Base-by-base conservation (phyloP, 768 basidiomycete species). In the Daedaleopsis sinensis region DNA sequence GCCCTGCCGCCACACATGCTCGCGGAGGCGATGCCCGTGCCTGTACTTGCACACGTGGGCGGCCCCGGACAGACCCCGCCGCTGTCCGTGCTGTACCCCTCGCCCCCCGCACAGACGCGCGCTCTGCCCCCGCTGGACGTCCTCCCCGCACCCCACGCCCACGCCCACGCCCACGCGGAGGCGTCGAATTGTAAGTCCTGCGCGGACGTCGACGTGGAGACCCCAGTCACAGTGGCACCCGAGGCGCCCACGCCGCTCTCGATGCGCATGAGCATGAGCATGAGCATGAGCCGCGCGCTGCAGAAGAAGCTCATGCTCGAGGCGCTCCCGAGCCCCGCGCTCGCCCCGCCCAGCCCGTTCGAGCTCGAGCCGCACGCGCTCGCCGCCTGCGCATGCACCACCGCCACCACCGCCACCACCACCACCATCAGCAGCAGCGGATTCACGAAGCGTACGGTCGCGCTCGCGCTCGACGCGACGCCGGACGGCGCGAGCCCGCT, bases 291-390 rank as follows among this genome's bases (percentile, higher is more conserved):
- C 18, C 59, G 48, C 8, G 38, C 55, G 48, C 48, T 59, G 11
- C 52, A 37, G 42, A 57, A 54, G 64, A 67, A 66, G 65, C 43
- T 63, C 11, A 59, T 39, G 63, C 68, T 73, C 27, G 56, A 67
- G 57, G 72, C 71, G 23, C 56, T 73, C 10, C 71, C 72, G 9
- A 67, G 68, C 47, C 71, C 72, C 1, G 57, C 65, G 21, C 65
- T 73, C 15, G 48, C 53, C 7, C 72, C 72, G 36, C 71, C 72
- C 1, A 67, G 67, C 43, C 72, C 72, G 59, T 70, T 73, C 58
- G 62, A 62, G 46, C 67, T 72, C 6, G 58, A 71, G 47, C 66
- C 69, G 18, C 39, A 42, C 18, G 39, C 39, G 39, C 18, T 18
- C 39, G 18, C 47, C 47, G 11, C 5, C 47, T 23, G n/a, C n/a